These are phyloP conservation scores for Yamadazyma laniorum DNA, from an alignment of 805 yeast species.

Conservation along the genomic window DNA sequence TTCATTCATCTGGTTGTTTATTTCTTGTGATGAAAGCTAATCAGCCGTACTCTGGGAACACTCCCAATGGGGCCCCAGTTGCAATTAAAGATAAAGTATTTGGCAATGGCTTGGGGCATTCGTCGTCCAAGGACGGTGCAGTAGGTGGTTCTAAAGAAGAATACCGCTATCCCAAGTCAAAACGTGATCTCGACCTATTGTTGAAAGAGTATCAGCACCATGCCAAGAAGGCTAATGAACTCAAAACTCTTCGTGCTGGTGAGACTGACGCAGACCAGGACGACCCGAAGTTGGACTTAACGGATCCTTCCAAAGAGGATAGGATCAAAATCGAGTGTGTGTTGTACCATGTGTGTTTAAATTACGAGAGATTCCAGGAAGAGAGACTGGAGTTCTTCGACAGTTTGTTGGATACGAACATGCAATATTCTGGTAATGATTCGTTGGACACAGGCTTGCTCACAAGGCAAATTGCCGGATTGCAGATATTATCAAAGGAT, in stretches of 20 bases:
- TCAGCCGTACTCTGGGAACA: neutral
- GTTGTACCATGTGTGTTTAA: slow-evolving; percentile 25
- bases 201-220: slow-evolving; percentile 22
- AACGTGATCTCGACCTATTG: slow-evolving; percentile 24
- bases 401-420: slow-evolving; percentile 18
- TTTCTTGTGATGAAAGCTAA: neutral
- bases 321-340: slow-evolving; percentile 29
- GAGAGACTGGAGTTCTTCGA: slow-evolving; percentile 22
- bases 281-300: too few relatives aligned
- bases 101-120: neutral
- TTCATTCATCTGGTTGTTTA: too few relatives aligned
- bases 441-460: slow-evolving; percentile 45
- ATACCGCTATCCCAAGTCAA: slow-evolving; percentile 15
- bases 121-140: neutral
- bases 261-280: too few relatives aligned
- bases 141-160: neutral
- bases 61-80: neutral
- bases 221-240: slow-evolving; percentile 9
- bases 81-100: neutral
- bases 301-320: slow-evolving; percentile 24
- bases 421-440: slow-evolving; percentile 6
- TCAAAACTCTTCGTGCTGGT: too few relatives aligned
- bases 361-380: slow-evolving; percentile 20
- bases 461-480: slow-evolving; percentile 57
- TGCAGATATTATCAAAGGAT: slow-evolving; percentile 65